Evolutionary conservation across 192 early-diverging fungal species (phyloP), one percentile per base, ranked within the genome.

Genomic region (Globomyces pollinis-pini): DNA sequence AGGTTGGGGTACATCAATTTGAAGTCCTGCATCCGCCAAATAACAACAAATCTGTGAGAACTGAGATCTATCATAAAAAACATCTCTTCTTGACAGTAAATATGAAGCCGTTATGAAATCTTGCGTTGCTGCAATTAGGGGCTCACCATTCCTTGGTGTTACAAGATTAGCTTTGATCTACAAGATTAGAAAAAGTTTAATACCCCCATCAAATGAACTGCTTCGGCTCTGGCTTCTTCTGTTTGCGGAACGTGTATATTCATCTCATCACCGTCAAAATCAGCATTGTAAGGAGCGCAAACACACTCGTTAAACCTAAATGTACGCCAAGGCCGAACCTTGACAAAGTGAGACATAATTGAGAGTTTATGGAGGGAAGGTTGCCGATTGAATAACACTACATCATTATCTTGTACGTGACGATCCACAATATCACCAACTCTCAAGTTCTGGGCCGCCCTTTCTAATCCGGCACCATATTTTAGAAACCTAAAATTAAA

Each of bases 201-300:
- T 39, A 92, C 73, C 20, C 94, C 94, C 92, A 98, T 94, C 41
- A 99, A 71, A 64, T 92, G 86, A 59, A 92, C 88, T 0, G 95
- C 95, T 68, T 99, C 97, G 7, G 93, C 83, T 12, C 92, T 81
- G 1, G 97, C 95, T 74, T 99, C 97, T 68, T 99, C 95, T 1
- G 97, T 97, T 72, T 99, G 97, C 24, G 97, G 97, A 2, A 98
- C 85, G 71, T 99, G 97, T 69, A 99, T 73, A 65, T 99, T 99
- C 97, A 99, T 99, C 70, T 99, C 97, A 68, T 99, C 97, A 61
- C 97, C 97, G 60, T 99, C 97, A 63, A 98, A 98, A 83, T 98
- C 97, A 33, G 97, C 97, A 69, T 99, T 99, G 66, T 98, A 99
- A 29, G 95, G 97, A 13, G 90, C 87, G 70, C 95, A 98, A n/a